Percentiles rank a stretch among this genome's conserved stretches.
Evolutionary conservation across 1,284 basidiomycete genomes (phyloP).

Genomic region (Ceratobasidium sp.): DNA sequence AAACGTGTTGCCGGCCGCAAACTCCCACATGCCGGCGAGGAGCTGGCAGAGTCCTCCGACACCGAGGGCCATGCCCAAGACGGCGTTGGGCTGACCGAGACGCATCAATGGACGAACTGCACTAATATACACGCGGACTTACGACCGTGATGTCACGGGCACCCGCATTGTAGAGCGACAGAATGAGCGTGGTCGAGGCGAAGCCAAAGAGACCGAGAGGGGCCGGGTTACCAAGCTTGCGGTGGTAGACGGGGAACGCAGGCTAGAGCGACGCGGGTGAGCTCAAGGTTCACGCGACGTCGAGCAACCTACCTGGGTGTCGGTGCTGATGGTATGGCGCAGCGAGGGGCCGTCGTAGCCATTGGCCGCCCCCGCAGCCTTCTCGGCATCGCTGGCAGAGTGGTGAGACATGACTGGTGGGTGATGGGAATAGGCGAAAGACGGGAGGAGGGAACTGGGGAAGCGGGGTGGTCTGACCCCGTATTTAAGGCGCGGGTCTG

Average conservation of each 20-base stretch:
- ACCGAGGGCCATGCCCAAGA: slow-evolving; percentile 53
- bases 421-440: slow-evolving; percentile 33
- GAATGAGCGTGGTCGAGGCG: slow-evolving; percentile 64
- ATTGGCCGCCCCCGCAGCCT: slow-evolving; percentile 33
- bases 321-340: slow-evolving; percentile 13
- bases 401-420: slow-evolving; percentile 34
- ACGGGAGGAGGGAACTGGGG: slow-evolving; percentile 33
- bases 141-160: slow-evolving; percentile 37
- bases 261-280: too few relatives aligned
- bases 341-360: slow-evolving; percentile 13
- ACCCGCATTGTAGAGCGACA: slow-evolving; percentile 57
- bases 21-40: slow-evolving; percentile 52
- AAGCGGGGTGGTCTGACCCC: slow-evolving; percentile 5
- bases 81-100: slow-evolving; percentile 53
- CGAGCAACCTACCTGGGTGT: slow-evolving; percentile 17
- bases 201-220: slow-evolving; percentile 61
- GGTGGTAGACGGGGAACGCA: slow-evolving; percentile 47
- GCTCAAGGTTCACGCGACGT: background rate
- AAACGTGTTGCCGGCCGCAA: slow-evolving; percentile 59
- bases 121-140: background rate
- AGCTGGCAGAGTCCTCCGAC: slow-evolving; percentile 59
- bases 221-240: slow-evolving; percentile 59
- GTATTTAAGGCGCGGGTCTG: slow-evolving; percentile 22
- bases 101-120: background rate
- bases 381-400: slow-evolving; percentile 33